These are phyloP conservation scores for Geosmithia flava DNA, from an alignment of 2,329 filamentous ascomycete species.

Conservation along the genomic window DNA sequence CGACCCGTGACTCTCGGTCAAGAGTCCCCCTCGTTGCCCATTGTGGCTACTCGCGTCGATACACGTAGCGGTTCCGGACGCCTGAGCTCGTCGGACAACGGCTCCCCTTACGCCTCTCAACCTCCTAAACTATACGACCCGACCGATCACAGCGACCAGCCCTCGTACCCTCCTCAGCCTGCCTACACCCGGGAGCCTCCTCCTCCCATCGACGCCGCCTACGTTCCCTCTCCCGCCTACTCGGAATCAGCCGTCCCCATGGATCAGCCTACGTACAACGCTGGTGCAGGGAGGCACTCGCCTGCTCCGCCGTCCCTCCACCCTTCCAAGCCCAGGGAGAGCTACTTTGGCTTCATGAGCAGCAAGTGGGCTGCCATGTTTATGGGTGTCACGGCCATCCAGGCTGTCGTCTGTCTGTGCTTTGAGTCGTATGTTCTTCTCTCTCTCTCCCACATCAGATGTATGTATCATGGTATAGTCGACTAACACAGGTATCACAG, in stretches of 20 bases:
- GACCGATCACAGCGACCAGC: slow-evolving; percentile 12
- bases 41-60: slow-evolving; percentile 26
- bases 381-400: slow-evolving; percentile 57
- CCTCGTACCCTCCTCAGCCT: slow-evolving; percentile 15
- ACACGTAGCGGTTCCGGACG: slow-evolving; percentile 15
- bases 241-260: slow-evolving; percentile 11
- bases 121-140: slow-evolving; percentile 9
- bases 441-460: neutral
- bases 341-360: slow-evolving; percentile 54
- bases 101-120: slow-evolving; percentile 8
- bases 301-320: slow-evolving; percentile 13
- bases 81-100: neutral
- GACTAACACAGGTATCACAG: slow-evolving; percentile 26
- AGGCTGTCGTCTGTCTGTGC: slow-evolving; percentile 68
- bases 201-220: slow-evolving; percentile 3
- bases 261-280: slow-evolving; percentile 15
- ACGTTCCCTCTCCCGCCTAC: slow-evolving; percentile 10
- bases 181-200: slow-evolving; percentile 12
- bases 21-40: slow-evolving; percentile 5
- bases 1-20: slow-evolving; percentile 1
- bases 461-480: slow-evolving; percentile 4
- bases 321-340: slow-evolving; percentile 25
- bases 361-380: slow-evolving; percentile 85
- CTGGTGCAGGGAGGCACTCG: slow-evolving; percentile 17
- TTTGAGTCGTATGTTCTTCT: slow-evolving; percentile 60